Conservation (phyloP, 1,139 yeast species). For the Yamadazyma mexicana region DNA sequence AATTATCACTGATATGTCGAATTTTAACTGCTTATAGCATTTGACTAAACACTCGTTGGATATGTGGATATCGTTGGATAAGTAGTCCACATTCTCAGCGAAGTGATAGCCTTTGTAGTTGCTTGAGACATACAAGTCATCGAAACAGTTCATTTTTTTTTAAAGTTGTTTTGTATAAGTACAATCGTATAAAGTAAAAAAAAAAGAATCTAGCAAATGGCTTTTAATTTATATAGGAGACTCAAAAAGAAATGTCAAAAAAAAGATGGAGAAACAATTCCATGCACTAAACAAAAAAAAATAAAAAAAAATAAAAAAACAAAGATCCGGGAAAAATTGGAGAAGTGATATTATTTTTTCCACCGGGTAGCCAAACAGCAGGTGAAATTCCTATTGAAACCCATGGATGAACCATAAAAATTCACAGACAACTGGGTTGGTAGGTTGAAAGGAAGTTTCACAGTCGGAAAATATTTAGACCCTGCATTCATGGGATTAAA, state of each 20-base stretch:
- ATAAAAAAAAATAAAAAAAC: neutral
- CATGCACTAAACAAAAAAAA: neutral
- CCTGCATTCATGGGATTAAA: too few relatives aligned
- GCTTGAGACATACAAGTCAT: constrained; percentile 21
- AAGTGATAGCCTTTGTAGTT: constrained; percentile 17
- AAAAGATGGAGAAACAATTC: constrained; percentile 6
- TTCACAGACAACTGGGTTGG: neutral
- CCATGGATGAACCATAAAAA: too few relatives aligned
- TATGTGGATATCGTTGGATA: constrained; percentile 17
- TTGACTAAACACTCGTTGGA: constrained; percentile 14
- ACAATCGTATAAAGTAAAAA: too few relatives aligned
- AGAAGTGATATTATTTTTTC: neutral
- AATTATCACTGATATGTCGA: constrained; percentile 25
- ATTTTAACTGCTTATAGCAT: constrained; percentile 19
- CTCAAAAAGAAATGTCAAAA: neutral
- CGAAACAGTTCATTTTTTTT: constrained; percentile 21
- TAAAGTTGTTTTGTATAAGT: too few relatives aligned
- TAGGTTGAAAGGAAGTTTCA: constrained; percentile 3
- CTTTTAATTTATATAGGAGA: constrained; percentile 1
- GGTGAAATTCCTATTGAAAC: neutral
- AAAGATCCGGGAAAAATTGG: neutral
- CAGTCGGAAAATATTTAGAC: neutral
- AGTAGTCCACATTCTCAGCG: constrained; percentile 40
- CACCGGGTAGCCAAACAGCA: neutral
- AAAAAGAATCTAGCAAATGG: constrained; percentile 2